Base-by-base conservation (phyloP, 2,329 filamentous ascomycete species). In the Hypoxylon sp. region DNA sequence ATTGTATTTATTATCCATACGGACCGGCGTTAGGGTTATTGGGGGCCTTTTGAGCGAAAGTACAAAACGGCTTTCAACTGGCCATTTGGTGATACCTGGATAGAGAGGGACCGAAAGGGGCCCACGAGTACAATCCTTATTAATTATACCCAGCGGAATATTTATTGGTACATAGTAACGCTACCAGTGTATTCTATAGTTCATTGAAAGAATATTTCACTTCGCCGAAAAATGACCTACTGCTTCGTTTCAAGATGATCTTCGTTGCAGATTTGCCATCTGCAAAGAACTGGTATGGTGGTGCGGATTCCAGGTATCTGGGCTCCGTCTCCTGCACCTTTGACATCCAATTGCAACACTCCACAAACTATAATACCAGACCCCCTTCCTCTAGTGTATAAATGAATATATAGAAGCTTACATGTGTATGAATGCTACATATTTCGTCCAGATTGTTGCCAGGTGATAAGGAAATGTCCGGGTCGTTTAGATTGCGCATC, bases 121-220 rank as follows among this genome's bases (percentile, higher is more conserved):
- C 41, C 32, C n/a, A 48, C 25, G 55, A 67, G 41, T 46, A 53
- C 64, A 58, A 57, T 65, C 61, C 52, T 62, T 65, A 65, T 49
- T 38, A 60, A 41, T 57, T 65, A 68, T 65, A 68, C 65, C 65
- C 60, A 60, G 41, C 51, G 46, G 30, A 57, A 57, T 19, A 6
- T 36, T 43, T 30, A 46, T 41, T n/a, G 13, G 60, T 67, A 64
- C 14, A 57, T 67, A 67, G 30, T 9, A 23, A 34, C 53, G 55
- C 41, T 43, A 53, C 50, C 28, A 43, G 34, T 58, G 25, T 58
- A 63, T 49, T 23, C 17, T 43, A 30, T 30, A 43, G 38, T 56
- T 45, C 13, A 53, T 43, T 32, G n/a, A 23, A 56, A 41, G 19
- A 52, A 48, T 52, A 51, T 46, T 60, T 38, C 19, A 48, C 48